Base-by-base conservation (phyloP, 805 yeast genomes). In the Metschnikowia arizonensis region DNA sequence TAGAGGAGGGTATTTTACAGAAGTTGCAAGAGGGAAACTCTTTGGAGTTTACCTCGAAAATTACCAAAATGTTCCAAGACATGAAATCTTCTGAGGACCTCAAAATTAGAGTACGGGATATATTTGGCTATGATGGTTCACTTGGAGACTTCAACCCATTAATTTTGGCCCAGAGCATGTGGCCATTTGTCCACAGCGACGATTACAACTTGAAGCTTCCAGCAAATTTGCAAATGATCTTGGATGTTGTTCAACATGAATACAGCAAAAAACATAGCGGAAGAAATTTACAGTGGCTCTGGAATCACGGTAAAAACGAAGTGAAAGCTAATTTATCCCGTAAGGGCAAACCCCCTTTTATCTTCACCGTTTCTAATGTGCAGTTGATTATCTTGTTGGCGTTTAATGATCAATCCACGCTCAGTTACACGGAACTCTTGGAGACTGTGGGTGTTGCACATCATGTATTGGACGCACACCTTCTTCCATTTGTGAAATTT, bases 1-100 rank as follows among this genome's bases (percentile, higher is more conserved):
- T 81, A 51, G 99, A 93, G 68, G 91, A 88, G 54, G 68, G 78
- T 47, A 82, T 93, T 51, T 88, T 93, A 50, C 88, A 88, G 57
- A 80, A 86, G 57, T 76, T 93, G 53, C 95, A 89, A 62, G 85
- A 85, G 47, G 95, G 85, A 49, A 91, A 93, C 65, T 88, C 95
- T 15, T 74, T 83, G 61, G 98, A 93, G 60, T 93, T 91, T 64
- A 90, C 98, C 1, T 83, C 88, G 44, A 91, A 90, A 64, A 86
- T 93, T 64, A 86, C 96, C 18, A 87, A 89, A 57, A 93, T 93
- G 99, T 90, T 93, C 64, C 86, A 85, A 62, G 99, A 93, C 66
- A 88, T 93, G 73, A 79, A 85, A 56, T 78, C 91, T 3, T 87
- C 96, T 0, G 80, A 79, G 50, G 91, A 88, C 45, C 73, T 93